Percentiles rank a stretch among this genome's conserved stretches.
These are phyloP conservation scores for Pseudogymnoascus sp. DNA, from an alignment of 2,329 filamentous ascomycete species.

Conservation along the genomic window DNA sequence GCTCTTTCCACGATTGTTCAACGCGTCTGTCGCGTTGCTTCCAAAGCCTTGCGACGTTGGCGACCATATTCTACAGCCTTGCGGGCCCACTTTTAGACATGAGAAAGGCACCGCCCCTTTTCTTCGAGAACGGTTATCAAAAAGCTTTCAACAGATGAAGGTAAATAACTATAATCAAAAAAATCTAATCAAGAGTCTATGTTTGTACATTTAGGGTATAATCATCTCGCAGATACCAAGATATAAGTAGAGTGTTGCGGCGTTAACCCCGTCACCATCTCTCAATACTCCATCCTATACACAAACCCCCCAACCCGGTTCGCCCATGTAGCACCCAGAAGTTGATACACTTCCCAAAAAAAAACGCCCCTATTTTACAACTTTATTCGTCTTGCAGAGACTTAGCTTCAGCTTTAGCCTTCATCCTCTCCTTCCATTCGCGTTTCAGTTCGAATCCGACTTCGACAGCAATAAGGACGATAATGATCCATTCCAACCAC, in stretches of 20 bases:
- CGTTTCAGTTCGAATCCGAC: conserved; percentile 77
- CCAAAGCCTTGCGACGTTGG: background rate
- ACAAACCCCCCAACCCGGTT: background rate
- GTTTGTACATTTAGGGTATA: conserved; percentile 4
- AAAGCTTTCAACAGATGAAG: background rate
- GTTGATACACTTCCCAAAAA: background rate
- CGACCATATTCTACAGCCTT: background rate
- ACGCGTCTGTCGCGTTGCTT: conserved; percentile 1
- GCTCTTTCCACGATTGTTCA: conserved; percentile 4
- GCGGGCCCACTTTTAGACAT: background rate
- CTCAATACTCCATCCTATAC: background rate
- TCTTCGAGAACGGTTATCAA: background rate
- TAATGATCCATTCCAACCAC: conserved; percentile 90
- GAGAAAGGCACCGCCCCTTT: background rate
- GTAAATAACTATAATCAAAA: background rate
- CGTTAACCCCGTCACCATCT: background rate
- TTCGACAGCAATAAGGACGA: conserved; percentile 84
- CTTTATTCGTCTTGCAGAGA: background rate
- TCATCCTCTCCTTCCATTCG: conserved; percentile 24
- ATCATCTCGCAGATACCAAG: background rate
- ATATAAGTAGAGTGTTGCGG: background rate
- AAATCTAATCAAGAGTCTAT: background rate
- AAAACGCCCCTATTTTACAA: background rate
- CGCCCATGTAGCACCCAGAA: background rate
- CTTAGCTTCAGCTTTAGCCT: background rate